Evolutionary conservation across 371 early-diverging fungal species (phyloP).

Genomic region (Mortierella sp.): DNA sequence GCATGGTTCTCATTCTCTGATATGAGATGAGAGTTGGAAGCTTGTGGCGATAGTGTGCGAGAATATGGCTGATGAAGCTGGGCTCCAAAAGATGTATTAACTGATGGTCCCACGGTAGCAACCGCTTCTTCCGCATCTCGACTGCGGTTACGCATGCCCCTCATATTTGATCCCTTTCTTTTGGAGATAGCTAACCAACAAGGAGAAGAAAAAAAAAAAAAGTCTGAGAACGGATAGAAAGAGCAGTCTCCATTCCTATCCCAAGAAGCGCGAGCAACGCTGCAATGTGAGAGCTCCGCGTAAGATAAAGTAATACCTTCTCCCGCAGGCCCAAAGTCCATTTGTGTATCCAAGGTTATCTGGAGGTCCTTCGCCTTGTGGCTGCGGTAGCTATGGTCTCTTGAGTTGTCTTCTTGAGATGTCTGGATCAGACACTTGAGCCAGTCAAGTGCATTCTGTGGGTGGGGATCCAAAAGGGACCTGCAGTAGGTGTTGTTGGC

Average conservation of each 20-base stretch:
- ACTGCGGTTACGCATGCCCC: background rate
- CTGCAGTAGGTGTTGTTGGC: constrained; percentile 17
- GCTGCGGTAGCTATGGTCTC: background rate
- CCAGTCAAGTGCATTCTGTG: constrained; percentile 36
- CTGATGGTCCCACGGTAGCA: background rate
- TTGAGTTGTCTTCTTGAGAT: background rate
- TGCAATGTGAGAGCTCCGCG: background rate
- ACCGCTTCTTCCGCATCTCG: background rate
- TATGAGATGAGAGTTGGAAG: background rate
- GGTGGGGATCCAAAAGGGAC: constrained; percentile 28
- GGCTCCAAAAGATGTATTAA: background rate
- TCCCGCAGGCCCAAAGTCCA: constrained; percentile 19
- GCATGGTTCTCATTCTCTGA: constrained; percentile 11
- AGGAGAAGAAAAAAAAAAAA: background rate
- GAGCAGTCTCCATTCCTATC: background rate
- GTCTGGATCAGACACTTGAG: constrained; percentile 42
- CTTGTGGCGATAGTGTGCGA: background rate
- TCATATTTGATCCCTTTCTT: background rate
- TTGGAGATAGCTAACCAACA: constrained; percentile 5
- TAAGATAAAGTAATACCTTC: constrained; percentile 26
- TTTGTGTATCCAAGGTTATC: background rate
- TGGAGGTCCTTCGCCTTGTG: constrained; percentile 5
- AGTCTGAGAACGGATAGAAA: background rate
- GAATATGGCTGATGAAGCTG: background rate
- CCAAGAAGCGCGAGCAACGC: background rate